Percentiles rank a stretch among this genome's conserved stretches.
Conservation (phyloP, 495 filamentous ascomycete genomes). For the Delitschia confertaspora region DNA sequence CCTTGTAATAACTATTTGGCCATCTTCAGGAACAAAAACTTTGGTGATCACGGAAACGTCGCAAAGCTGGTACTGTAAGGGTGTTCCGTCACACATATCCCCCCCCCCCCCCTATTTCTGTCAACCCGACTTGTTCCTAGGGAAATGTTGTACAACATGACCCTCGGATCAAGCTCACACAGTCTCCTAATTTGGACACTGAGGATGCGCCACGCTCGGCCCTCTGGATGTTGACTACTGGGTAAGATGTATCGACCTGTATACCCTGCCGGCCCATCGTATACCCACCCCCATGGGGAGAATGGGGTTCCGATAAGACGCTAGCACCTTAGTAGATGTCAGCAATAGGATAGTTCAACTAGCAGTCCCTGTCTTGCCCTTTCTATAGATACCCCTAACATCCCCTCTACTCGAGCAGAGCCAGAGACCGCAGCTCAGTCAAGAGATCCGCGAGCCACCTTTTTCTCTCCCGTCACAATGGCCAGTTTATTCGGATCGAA, state of each 20-base stretch:
- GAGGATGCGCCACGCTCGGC: too few relatives aligned
- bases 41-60: background rate
- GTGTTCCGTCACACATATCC: too few relatives aligned
- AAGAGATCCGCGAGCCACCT: too few relatives aligned
- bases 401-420: background rate
- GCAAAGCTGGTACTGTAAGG: background rate
- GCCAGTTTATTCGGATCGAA: too few relatives aligned
- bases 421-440: too few relatives aligned
- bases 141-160: too few relatives aligned
- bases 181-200: conserved; percentile 1
- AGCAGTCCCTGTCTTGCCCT: conserved; percentile 1
- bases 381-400: background rate
- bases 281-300: conserved; percentile 2
- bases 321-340: conserved; percentile 15
- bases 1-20: too few relatives aligned
- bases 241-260: too few relatives aligned
- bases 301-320: conserved; percentile 19
- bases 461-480: conserved; percentile 4
- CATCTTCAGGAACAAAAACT: background rate
- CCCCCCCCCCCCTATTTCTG: too few relatives aligned
- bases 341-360: background rate
- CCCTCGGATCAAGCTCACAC: too few relatives aligned
- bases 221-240: conserved; percentile 9
- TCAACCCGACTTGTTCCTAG: too few relatives aligned
- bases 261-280: background rate